Evolutionary conservation across 352 stramenopile genomes (phyloP).

Genomic region (Sclerospora graminicola): DNA sequence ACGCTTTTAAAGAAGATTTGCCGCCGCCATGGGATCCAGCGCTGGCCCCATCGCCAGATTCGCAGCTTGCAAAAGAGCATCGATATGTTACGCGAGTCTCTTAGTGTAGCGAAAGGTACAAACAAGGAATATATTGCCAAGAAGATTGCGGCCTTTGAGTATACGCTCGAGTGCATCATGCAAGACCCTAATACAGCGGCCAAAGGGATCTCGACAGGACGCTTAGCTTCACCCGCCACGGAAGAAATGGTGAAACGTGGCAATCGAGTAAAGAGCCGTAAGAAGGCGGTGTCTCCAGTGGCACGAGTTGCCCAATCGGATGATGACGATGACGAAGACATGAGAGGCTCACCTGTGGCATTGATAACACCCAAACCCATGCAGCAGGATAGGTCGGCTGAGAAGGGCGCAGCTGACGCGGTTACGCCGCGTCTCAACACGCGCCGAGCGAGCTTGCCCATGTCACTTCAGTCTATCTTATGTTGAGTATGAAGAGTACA

Average conservation of each 20-base stretch:
- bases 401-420: background rate
- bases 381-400: slow-evolving; percentile 11
- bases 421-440: slow-evolving; percentile 25
- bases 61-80: slow-evolving; percentile 77
- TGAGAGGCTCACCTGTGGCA: slow-evolving; percentile 7
- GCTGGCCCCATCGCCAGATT: slow-evolving; percentile 79
- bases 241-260: slow-evolving; percentile 55
- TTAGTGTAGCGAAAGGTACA: slow-evolving; percentile 55
- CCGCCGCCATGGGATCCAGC: slow-evolving; percentile 67
- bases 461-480: slow-evolving; percentile 69
- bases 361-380: slow-evolving; percentile 1
- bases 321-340: slow-evolving; percentile 30
- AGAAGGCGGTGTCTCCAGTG: background rate
- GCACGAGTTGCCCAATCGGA: slow-evolving; percentile 28
- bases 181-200: slow-evolving; percentile 66
- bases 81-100: slow-evolving; percentile 65
- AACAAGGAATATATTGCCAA: slow-evolving; percentile 76
- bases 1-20: slow-evolving; percentile 83
- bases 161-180: slow-evolving; percentile 76
- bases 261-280: slow-evolving; percentile 32
- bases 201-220: slow-evolving; percentile 56
- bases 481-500: slow-evolving; percentile 55
- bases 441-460: slow-evolving; percentile 25
- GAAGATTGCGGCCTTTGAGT: slow-evolving; percentile 75
- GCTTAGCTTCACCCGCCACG: slow-evolving; percentile 40